Base-by-base conservation (phyloP, 2,329 filamentous ascomycete species). In the Bretziella fagacearum region DNA sequence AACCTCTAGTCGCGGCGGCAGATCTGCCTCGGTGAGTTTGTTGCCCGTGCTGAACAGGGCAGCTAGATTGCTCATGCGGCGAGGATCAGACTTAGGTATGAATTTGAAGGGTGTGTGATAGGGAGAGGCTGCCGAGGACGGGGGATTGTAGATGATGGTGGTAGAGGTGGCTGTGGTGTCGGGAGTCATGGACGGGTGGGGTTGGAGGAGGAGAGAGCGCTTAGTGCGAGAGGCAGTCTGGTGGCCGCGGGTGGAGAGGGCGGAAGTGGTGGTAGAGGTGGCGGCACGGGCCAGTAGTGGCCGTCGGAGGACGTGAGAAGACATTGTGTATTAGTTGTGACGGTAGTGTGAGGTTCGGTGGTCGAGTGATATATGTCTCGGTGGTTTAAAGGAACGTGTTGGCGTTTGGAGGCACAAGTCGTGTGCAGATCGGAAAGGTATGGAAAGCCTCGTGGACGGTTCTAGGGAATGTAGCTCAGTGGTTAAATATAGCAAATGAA, bases 41-140 rank as follows among this genome's bases (percentile, higher is more conserved):
- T 54, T 37, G 6, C 56, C 44, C 26, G 56, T 56, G 50, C 59
- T 58, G 49, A 69, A 60, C 27, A 73, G 65, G 33, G 63, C 57
- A 13, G 63, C 60, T 33, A 72, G 60, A 58, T 70, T 66, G 40
- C 66, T 65, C 45, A 63, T 61, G 23, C 71, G 68, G 40, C 72
- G 68, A 13, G 71, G 70, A 56, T 77, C 73, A 53, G 57, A 60
- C 44, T 65, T 67, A 46, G 76, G 76, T 25, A 80, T 69, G 62
- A 80, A 80, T 57, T 76, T 71, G 62, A 77, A 70, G 48, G 76
- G 76, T n/a, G 76, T 80, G 62, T 79, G 71, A 55, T 67, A 68
- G 49, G 77, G 73, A n/a, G 72, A 70, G 2, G 70, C 63, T 48
- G 66, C 63, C 7, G 71, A 65, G 13, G 70, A 62, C 22, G 72